Base-by-base conservation (phyloP, 2,329 filamentous ascomycete genomes). In the Exserohilum turcica region DNA sequence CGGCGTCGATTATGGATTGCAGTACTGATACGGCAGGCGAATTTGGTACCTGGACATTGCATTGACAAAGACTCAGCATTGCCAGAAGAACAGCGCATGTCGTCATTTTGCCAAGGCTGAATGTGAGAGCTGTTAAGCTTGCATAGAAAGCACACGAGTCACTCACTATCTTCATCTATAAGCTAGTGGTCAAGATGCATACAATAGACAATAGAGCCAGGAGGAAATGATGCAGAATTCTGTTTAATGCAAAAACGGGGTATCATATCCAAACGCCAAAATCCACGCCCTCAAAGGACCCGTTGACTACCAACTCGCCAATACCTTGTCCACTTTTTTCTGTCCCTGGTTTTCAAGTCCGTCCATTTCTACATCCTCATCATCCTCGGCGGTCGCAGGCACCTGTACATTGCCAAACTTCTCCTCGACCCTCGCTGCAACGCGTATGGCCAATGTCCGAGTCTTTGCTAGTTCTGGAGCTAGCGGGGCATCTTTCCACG, bases 381-480 rank as follows among this genome's bases (percentile, higher is more conserved):
- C 65, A 27, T 65, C 64, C 36, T 66, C 64, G 1, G 61, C 63
- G 0, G 65, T 68, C 18, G 60, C 60, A n/a, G 67, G 64, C 3
- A 68, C 66, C 43, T 66, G 61, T 10, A 68, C 61, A 51, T 69
- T 57, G 1, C 61, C 69, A 48, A 68, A 67, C 48, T 43, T 63
- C 54, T 73, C 71, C 1, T 54, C 65, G 2, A 76, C 60, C 44
- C 74, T 64, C 4, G 69, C 73, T 3, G 69, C 68, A 28, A 77
- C 74, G 9, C 74, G 54, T 35, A 76, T 70, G 10, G 72, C 71
- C 56, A 91, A 72, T 59, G 86, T 78, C 29, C 86, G 81, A 81
- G 87, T 89, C 57, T 81, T 82, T 69, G 86, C 83, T 48, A 91
- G 75, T 73, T 91, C 88, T 47, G 77, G 77, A 67, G 87, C 87